Conservation (phyloP, 2,329 filamentous ascomycete species). For the Pseudogymnoascus sp. region DNA sequence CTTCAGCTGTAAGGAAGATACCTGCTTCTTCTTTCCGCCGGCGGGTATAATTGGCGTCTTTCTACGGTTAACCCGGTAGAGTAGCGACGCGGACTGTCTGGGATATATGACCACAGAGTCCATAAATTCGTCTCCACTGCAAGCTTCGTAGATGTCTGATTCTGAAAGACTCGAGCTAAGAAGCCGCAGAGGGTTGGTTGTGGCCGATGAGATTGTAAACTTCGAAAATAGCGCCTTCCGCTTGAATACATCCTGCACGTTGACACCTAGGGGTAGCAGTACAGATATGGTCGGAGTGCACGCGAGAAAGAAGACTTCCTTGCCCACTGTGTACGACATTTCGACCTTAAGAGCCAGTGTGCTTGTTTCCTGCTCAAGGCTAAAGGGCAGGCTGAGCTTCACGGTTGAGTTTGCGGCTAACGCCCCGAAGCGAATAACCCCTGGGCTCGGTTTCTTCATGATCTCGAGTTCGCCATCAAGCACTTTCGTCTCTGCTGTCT, state of each 20-base stretch:
- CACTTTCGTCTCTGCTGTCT: conserved; percentile 52
- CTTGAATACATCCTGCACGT: conserved; percentile 95
- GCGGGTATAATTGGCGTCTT: conserved; percentile 31
- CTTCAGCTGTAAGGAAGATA: conserved; percentile 51
- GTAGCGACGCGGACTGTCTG: conserved; percentile 69
- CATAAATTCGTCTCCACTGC: conserved; percentile 47
- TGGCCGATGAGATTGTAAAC: conserved; percentile 83
- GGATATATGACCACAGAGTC: conserved; percentile 61
- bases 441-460: conserved; percentile 44
- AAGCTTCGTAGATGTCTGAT: conserved; percentile 61
- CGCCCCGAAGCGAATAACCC: conserved; percentile 43
- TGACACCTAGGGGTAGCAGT: conserved; percentile 79
- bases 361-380: conserved; percentile 66
- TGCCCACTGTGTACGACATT: conserved; percentile 60
- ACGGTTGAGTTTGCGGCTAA: conserved; percentile 41
- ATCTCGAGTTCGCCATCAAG: conserved; percentile 37
- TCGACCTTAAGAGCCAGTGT: conserved; percentile 71
- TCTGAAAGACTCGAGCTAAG: conserved; percentile 61
- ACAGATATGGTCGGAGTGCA: conserved; percentile 59
- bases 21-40: conserved; percentile 25
- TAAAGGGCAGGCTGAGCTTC: conserved; percentile 69
- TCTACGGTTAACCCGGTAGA: conserved; percentile 65
- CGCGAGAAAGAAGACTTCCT: conserved; percentile 57
- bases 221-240: conserved; percentile 72
- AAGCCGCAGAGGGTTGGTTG: conserved; percentile 64